Conservation (phyloP, 2,329 filamentous ascomycete genomes). For the Pleurostoma richardsiae region DNA sequence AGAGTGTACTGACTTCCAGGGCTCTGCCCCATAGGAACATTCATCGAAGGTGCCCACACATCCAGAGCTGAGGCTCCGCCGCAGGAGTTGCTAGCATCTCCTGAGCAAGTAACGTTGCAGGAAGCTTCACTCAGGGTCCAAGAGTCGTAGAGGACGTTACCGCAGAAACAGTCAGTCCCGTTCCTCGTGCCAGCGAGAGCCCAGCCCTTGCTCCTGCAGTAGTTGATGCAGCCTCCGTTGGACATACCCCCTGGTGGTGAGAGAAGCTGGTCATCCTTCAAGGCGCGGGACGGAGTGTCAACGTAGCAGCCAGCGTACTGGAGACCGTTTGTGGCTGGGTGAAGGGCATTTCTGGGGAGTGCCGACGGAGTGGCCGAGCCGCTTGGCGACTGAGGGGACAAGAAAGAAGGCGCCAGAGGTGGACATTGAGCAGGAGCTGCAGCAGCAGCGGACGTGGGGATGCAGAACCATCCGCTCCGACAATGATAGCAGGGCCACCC, state of each 20-base stretch:
- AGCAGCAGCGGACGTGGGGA: conserved; percentile 1
- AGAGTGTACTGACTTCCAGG: not conserved
- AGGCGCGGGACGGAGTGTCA: conserved; percentile 2
- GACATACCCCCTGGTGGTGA: conserved; percentile 5
- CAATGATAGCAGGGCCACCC: conserved; percentile 11
- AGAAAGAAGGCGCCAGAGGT: not conserved
- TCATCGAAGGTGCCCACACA: conserved; percentile 34
- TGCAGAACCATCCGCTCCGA: conserved; percentile 8
- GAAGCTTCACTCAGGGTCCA: conserved; percentile 34
- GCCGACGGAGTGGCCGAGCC: not conserved
- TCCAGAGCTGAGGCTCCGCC: conserved; percentile 42
- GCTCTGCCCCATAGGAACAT: conserved; percentile 6
- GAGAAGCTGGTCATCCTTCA: conserved; percentile 1
- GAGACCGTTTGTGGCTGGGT: conserved; percentile 1
- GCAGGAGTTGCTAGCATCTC: conserved; percentile 40
- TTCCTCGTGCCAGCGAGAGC: conserved; percentile 44
- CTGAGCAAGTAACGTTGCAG: conserved; percentile 46
- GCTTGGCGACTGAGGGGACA: not conserved
- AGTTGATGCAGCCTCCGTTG: conserved; percentile 31
- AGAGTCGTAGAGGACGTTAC: conserved; percentile 30
- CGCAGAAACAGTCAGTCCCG: conserved; percentile 43
- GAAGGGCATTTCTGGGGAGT: not conserved
- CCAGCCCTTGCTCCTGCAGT: conserved; percentile 40
- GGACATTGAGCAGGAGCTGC: not conserved
- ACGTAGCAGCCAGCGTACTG: conserved; percentile 6